Percentiles rank a stretch among this genome's conserved stretches.
phyloP scores from a whole-genome alignment of 2,329 filamentous ascomycete genomes.

The Fusarium clavum region DNA sequence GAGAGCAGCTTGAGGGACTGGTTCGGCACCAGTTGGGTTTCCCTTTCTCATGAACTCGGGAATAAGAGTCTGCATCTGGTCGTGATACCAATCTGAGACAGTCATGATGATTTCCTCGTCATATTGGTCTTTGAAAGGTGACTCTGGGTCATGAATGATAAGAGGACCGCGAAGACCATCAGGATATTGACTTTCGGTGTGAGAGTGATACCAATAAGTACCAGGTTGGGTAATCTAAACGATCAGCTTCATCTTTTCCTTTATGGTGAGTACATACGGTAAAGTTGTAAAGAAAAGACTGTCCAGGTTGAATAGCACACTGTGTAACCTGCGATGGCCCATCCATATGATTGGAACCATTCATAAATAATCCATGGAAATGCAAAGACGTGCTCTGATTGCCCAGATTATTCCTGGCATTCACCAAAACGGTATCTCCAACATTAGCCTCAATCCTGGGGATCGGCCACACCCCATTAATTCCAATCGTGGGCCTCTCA shows the following conservation, averaged over 20 bases:
- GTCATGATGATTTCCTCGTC: constrained; percentile 74
- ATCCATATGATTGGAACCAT: constrained; percentile 77
- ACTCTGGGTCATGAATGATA: constrained; percentile 71
- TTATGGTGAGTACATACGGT: constrained; percentile 56
- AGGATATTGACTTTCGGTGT: constrained; percentile 74
- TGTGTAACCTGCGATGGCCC: constrained; percentile 75
- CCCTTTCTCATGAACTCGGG: constrained; percentile 62
- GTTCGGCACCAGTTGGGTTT: constrained; percentile 70
- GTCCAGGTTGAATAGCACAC: constrained; percentile 72
- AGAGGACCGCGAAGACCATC: constrained; percentile 75
- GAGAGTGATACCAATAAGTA: constrained; percentile 84
- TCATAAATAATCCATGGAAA: constrained; percentile 79
- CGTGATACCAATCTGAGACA: constrained; percentile 80
- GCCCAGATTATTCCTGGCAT: constrained; percentile 68
- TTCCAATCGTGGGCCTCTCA: constrained; percentile 76
- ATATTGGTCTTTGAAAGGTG: constrained; percentile 66
- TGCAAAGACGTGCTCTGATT: constrained; percentile 73
- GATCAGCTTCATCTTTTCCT: not conserved
- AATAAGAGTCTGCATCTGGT: constrained; percentile 62
- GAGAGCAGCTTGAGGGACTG: constrained; percentile 74
- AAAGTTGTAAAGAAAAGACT: constrained; percentile 77
- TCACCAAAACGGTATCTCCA: constrained; percentile 71
- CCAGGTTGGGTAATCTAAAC: constrained; percentile 71
- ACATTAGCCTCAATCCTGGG: constrained; percentile 72
- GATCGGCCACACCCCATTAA: constrained; percentile 82